Conservation (phyloP, 805 yeast species). For the Schwanniomyces vanrijiae region DNA sequence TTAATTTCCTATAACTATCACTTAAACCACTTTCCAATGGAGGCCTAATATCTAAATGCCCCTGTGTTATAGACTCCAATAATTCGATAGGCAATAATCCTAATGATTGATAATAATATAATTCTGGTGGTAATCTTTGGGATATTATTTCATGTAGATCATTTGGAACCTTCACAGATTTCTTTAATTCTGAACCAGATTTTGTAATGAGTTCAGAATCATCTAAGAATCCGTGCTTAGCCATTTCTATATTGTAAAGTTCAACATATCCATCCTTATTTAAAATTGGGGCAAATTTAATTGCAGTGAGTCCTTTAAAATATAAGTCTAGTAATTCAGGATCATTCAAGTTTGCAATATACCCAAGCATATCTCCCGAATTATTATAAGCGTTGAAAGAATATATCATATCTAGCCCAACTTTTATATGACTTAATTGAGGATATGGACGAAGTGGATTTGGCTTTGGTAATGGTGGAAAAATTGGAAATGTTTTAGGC, state of each 20-base stretch:
- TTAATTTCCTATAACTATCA: constrained; percentile 56
- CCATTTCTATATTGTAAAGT: constrained; percentile 47
- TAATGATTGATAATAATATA: constrained; percentile 74
- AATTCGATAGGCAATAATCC: constrained; percentile 70
- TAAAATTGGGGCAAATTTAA: constrained; percentile 74
- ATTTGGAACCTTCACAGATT: constrained; percentile 53
- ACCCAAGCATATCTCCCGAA: constrained; percentile 40
- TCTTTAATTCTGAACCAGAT: constrained; percentile 9
- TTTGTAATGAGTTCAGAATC: constrained; percentile 17
- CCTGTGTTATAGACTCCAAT: constrained; percentile 66
- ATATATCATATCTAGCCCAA: constrained; percentile 39
- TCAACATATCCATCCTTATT: constrained; percentile 68
- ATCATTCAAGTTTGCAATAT: constrained; percentile 47
- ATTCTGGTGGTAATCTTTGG: constrained; percentile 82
- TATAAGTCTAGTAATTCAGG: constrained; percentile 49
- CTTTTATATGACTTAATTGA: constrained; percentile 39
- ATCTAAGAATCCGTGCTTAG: constrained; percentile 26
- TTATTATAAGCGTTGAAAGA: constrained; percentile 28
- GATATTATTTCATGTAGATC: constrained; percentile 83
- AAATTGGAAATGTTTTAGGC: constrained; percentile 56
- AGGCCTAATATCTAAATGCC: constrained; percentile 58
- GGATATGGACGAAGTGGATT: constrained; percentile 40
- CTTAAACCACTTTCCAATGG: constrained; percentile 66
- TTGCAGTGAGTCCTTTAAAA: constrained; percentile 66
- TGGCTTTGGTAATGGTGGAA: constrained; percentile 46